Conservation (phyloP, 2,329 filamentous ascomycete species). For the Trichoderma sp. region DNA sequence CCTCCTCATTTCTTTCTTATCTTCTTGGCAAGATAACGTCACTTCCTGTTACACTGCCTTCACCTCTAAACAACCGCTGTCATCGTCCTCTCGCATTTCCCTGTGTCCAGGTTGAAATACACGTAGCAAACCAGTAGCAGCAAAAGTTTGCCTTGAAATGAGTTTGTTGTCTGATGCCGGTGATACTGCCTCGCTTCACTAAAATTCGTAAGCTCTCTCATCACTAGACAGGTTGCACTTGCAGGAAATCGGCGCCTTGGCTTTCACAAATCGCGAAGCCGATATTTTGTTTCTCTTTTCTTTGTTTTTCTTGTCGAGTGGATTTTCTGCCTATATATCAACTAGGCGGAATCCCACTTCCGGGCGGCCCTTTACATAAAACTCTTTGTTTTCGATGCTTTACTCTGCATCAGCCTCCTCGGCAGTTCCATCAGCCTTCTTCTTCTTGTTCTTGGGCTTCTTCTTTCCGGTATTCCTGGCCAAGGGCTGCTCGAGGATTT, state of each 20-base stretch:
- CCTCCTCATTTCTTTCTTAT: background rate
- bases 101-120: constrained; percentile 7
- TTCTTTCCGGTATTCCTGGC: constrained; percentile 87
- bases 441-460: constrained; percentile 85
- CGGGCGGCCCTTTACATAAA: constrained; percentile 7
- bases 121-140: background rate
- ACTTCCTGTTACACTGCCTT: background rate
- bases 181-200: constrained; percentile 27
- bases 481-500: constrained; percentile 88
- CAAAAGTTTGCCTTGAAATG: constrained; percentile 14
- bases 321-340: constrained; percentile 16
- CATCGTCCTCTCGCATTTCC: constrained; percentile 1
- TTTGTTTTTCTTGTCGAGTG: constrained; percentile 5
- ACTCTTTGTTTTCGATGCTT: constrained; percentile 3
- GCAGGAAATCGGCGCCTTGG: constrained; percentile 11
- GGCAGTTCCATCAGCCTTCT: constrained; percentile 48
- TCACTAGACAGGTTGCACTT: constrained; percentile 10
- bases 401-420: constrained; percentile 33
- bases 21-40: background rate
- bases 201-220: constrained; percentile 6
- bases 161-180: constrained; percentile 23
- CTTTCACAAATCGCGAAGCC: constrained; percentile 20
- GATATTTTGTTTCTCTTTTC: background rate
- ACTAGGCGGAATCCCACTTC: constrained; percentile 5
- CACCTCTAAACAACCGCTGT: background rate